phyloP scores from a whole-genome alignment of 1,284 basidiomycete species.

The Ganoderma leucocontextum region DNA sequence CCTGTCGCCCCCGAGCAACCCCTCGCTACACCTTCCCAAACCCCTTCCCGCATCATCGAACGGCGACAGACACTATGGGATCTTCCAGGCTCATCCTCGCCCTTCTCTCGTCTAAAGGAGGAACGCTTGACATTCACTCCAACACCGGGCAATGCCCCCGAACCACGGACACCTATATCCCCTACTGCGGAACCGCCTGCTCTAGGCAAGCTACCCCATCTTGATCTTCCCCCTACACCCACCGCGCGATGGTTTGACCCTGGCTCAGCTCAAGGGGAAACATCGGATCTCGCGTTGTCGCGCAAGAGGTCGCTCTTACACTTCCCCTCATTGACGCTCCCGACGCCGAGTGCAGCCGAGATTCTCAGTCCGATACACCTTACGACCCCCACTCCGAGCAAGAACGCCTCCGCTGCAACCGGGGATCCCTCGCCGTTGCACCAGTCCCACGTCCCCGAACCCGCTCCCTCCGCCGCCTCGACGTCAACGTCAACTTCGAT shows the following conservation, averaged over 20 bases:
- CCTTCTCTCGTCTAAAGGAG: slow-evolving; percentile 30
- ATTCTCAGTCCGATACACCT: slow-evolving; percentile 46
- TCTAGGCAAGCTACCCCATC: slow-evolving; percentile 30
- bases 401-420: slow-evolving; percentile 16
- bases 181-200: slow-evolving; percentile 38
- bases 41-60: slow-evolving; percentile 35
- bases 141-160: slow-evolving; percentile 19
- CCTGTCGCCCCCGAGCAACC: slow-evolving; percentile 1
- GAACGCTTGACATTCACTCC: slow-evolving; percentile 30
- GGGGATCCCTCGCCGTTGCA: slow-evolving; percentile 29
- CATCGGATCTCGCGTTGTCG: slow-evolving; percentile 26
- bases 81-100: slow-evolving; percentile 35
- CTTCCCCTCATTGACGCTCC: slow-evolving; percentile 40
- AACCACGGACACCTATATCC: slow-evolving; percentile 30
- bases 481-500: slow-evolving; percentile 13
- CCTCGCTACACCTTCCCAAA: slow-evolving; percentile 7
- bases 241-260: slow-evolving; percentile 44
- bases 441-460: slow-evolving; percentile 17
- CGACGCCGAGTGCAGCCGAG: slow-evolving; percentile 31
- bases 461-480: slow-evolving; percentile 7
- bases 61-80: slow-evolving; percentile 42
- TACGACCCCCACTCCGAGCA: slow-evolving; percentile 29
- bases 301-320: slow-evolving; percentile 41
- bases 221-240: slow-evolving; percentile 43
- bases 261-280: slow-evolving; percentile 25